Percentiles rank a stretch among this genome's conserved stretches.
Conservation (phyloP, 371 early-diverging fungal genomes). For the Blakeslea trispora region DNA sequence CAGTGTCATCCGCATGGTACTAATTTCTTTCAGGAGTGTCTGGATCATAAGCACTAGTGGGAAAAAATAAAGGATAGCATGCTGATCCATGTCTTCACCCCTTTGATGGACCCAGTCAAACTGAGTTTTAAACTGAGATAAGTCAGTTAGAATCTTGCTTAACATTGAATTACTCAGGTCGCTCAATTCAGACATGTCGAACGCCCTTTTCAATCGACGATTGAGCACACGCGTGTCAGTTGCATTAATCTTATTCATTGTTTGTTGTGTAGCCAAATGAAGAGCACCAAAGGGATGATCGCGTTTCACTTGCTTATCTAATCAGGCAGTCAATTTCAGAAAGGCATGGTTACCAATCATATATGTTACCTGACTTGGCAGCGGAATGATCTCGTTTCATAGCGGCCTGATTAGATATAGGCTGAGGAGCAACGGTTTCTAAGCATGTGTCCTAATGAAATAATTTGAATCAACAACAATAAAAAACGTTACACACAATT, state of each 20-base stretch:
- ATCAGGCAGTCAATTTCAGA: too few relatives aligned
- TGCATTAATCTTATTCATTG: conserved; percentile 49
- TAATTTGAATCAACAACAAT: too few relatives aligned
- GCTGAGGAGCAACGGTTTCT: background rate
- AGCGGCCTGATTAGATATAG: background rate
- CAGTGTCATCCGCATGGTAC: conserved; percentile 54
- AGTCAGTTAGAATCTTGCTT: conserved; percentile 59
- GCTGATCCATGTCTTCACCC: conserved; percentile 34
- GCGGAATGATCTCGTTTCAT: too few relatives aligned
- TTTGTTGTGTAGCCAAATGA: conserved; percentile 28
- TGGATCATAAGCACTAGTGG: conserved; percentile 59
- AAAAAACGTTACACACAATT: background rate
- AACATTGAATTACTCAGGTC: conserved; percentile 72
- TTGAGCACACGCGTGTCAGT: conserved; percentile 63
- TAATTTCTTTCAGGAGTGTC: conserved; percentile 62
- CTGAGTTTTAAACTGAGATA: conserved; percentile 48
- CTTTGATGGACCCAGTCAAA: conserved; percentile 49
- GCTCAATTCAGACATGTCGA: conserved; percentile 73
- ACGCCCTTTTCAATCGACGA: conserved; percentile 55
- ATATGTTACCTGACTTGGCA: too few relatives aligned
- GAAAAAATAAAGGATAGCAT: conserved; percentile 44
- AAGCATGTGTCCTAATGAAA: background rate
- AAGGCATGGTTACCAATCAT: too few relatives aligned
- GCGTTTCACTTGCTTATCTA: too few relatives aligned
- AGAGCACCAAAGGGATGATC: conserved; percentile 17